Conservation (phyloP, 768 basidiomycete genomes). For the Termitomyces bulborhizus region DNA sequence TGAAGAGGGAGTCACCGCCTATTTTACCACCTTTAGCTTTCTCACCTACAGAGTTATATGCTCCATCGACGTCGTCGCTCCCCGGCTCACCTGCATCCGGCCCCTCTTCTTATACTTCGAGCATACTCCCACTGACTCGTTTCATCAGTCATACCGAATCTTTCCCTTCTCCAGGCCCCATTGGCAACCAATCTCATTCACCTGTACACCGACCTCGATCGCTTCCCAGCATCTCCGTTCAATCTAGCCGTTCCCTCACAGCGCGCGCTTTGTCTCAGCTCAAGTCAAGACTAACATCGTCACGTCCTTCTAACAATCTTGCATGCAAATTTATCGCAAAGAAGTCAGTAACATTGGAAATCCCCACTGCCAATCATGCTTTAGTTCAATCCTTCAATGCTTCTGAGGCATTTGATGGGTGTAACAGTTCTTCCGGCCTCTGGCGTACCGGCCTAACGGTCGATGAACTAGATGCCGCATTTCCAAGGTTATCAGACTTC, state of each 20-base stretch:
- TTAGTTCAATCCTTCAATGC: conserved; percentile 1
- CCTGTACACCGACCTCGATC: conserved; percentile 47
- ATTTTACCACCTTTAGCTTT: conserved; percentile 63
- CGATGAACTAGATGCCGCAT: conserved; percentile 16
- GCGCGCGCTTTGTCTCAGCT: conserved; percentile 42
- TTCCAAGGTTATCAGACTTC: conserved; percentile 7
- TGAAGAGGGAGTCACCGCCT: conserved; percentile 59
- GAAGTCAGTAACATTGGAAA: conserved; percentile 22
- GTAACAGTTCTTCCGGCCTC: conserved; percentile 32
- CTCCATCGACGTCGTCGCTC: conserved; percentile 31
- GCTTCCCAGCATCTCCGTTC: conserved; percentile 46
- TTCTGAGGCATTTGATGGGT: conserved; percentile 15
- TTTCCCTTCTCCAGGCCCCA: conserved; percentile 8
- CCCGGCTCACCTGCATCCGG: conserved; percentile 25
- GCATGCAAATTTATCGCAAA: conserved; percentile 51
- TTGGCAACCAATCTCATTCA: conserved; percentile 20
- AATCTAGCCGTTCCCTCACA: conserved; percentile 34
- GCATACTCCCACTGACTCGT: conserved; percentile 6
- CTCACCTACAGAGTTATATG: conserved; percentile 45
- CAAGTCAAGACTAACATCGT: conserved; percentile 38
- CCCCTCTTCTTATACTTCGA: conserved; percentile 32
- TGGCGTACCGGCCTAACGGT: conserved; percentile 34
- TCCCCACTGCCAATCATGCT: neutral
- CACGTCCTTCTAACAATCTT: conserved; percentile 40
- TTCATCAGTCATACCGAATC: conserved; percentile 7